A percentile compares a stretch with the other conserved stretches of the same genome.
Conservation (phyloP, 2,329 filamentous ascomycete genomes). For the Trichoderma cornu-damae region DNA sequence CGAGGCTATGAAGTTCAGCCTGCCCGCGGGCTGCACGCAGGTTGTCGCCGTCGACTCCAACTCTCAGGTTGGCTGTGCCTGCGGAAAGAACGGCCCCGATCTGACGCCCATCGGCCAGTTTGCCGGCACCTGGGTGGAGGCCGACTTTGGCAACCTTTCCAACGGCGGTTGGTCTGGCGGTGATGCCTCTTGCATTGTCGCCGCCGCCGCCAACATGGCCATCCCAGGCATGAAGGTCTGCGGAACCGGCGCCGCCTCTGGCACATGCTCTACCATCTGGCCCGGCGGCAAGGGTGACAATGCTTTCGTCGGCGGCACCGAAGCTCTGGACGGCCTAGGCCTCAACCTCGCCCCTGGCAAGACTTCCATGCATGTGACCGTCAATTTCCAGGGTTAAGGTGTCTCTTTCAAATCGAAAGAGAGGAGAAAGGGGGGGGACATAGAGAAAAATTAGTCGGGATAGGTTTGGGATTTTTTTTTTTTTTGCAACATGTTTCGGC, state of each 20-base stretch:
- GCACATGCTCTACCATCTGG: slow-evolving; percentile 40
- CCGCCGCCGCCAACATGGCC: slow-evolving; percentile 30
- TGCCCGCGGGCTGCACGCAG: slow-evolving; percentile 36
- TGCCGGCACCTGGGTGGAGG: slow-evolving; percentile 46
- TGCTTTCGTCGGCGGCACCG: slow-evolving; percentile 36
- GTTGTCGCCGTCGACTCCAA: slow-evolving; percentile 42
- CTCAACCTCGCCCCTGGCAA: slow-evolving; percentile 35
- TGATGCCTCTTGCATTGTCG: slow-evolving; percentile 47
- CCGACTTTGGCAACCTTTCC: slow-evolving; percentile 41
- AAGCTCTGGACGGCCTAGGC: slow-evolving; percentile 37
- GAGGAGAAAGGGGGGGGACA: too few species aligned
- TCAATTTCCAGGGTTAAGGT: slow-evolving; percentile 28
- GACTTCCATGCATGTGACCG: slow-evolving; percentile 29
- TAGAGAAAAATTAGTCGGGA: slow-evolving; percentile 12
- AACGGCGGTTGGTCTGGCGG: slow-evolving; percentile 48
- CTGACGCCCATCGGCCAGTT: slow-evolving; percentile 38
- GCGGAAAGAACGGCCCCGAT: slow-evolving; percentile 32
- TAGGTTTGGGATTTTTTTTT: slow-evolving; percentile 1
- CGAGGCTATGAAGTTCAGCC: slow-evolving; percentile 38
- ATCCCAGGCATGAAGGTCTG: slow-evolving; percentile 38
- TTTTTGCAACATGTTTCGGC: slow-evolving; percentile 11
- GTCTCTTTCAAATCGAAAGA: neutral
- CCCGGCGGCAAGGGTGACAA: slow-evolving; percentile 34
- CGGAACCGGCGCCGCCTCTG: slow-evolving; percentile 33
- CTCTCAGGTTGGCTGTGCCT: slow-evolving; percentile 47